Evolutionary conservation across 169 alveolate species (phyloP).

Genomic region (Cystoisospora suis): DNA sequence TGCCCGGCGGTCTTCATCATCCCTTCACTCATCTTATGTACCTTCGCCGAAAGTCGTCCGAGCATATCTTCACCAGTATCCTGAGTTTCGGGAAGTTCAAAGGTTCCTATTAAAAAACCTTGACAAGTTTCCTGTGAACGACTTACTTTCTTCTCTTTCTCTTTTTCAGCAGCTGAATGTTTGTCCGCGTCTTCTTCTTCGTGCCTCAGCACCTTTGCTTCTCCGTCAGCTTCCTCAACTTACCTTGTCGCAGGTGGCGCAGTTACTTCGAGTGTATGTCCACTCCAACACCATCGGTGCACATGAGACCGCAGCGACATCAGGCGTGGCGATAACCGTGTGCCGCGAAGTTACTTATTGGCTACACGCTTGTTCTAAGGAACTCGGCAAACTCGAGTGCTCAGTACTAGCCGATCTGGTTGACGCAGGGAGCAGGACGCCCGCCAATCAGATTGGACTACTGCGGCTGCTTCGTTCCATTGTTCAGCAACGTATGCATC

Average conservation of each 20-base stretch:
- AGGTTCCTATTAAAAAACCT: constrained; percentile 23
- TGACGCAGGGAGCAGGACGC: neutral
- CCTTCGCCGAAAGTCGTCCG: neutral
- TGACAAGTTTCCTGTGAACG: constrained; percentile 41
- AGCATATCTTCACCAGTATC: neutral
- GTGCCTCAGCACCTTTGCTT: constrained; percentile 57
- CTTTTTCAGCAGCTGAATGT: constrained; percentile 25
- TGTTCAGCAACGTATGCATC: constrained; percentile 21
- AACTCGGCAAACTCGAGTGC: neutral
- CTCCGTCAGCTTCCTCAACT: constrained; percentile 55
- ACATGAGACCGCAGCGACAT: neutral
- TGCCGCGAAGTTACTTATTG: constrained; percentile 25
- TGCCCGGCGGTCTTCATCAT: neutral
- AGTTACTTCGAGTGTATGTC: constrained; percentile 42
- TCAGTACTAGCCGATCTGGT: neutral
- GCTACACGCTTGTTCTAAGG: neutral
- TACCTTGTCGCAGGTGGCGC: constrained; percentile 3
- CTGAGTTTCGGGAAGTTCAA: constrained; percentile 23
- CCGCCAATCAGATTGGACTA: neutral
- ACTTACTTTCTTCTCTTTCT: constrained; percentile 5
- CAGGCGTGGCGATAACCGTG: neutral
- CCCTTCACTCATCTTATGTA: neutral
- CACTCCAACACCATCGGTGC: constrained; percentile 13
- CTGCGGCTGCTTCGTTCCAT: constrained; percentile 6
- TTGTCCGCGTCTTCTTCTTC: constrained; percentile 58